Evolutionary conservation across 2,329 filamentous ascomycete genomes (phyloP).

Genomic region (Diplocarpon mali): DNA sequence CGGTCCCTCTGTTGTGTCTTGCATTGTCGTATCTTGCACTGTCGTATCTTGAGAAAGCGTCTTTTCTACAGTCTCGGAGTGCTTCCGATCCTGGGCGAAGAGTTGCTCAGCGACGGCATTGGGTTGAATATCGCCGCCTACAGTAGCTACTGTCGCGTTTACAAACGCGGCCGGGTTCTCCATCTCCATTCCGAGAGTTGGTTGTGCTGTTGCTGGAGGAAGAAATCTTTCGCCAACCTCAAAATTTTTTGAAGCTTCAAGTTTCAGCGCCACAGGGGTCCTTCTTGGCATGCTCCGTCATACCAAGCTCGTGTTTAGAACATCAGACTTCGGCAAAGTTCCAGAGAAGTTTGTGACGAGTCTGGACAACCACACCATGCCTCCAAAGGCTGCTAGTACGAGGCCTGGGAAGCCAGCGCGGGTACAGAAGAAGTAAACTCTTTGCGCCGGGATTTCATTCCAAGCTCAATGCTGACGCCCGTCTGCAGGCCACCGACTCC

Average conservation of each 20-base stretch:
- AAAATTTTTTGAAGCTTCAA: not conserved
- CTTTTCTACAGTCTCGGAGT: not conserved
- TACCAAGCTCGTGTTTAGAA: not conserved
- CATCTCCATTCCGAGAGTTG: constrained; percentile 11
- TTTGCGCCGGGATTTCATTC: not conserved
- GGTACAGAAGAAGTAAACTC: constrained; percentile 15
- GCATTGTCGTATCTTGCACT: constrained; percentile 7
- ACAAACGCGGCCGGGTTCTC: constrained; percentile 13
- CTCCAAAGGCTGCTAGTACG: constrained; percentile 25
- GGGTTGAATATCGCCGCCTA: not conserved
- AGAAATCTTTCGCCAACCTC: constrained; percentile 2
- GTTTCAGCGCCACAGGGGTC: constrained; percentile 8
- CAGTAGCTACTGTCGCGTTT: constrained; percentile 4
- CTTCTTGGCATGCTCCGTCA: constrained; percentile 6
- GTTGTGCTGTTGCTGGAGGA: not conserved
- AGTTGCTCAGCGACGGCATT: constrained; percentile 1
- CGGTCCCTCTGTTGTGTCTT: constrained; percentile 5
- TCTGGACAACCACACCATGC: constrained; percentile 27
- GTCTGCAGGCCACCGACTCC: constrained; percentile 33
- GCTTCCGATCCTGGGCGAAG: not conserved
- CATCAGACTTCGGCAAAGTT: not conserved
- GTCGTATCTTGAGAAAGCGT: constrained; percentile 1
- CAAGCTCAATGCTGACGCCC: constrained; percentile 3
- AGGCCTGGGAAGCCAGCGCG: constrained; percentile 4
- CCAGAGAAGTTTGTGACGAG: not conserved